A percentile compares a stretch with the other conserved stretches of the same genome.
These are phyloP conservation scores for Alternaria panax DNA, from an alignment of 2,329 filamentous ascomycete genomes.

Conservation along the genomic window DNA sequence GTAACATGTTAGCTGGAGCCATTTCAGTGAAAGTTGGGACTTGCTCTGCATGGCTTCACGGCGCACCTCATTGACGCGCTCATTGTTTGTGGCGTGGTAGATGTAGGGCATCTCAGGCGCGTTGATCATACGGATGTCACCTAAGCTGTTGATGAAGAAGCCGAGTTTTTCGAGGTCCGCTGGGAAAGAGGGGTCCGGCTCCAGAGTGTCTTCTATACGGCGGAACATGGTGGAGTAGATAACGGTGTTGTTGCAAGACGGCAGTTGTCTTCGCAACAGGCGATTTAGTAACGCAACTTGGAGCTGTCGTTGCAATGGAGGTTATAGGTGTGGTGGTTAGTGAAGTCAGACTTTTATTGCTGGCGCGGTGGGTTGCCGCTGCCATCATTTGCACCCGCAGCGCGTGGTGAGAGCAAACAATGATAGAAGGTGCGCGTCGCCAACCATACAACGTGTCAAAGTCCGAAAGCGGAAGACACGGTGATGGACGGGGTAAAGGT, in stretches of 20 bases:
- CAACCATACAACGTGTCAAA: too few species aligned
- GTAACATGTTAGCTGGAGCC: constrained; percentile 13
- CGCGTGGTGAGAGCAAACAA: constrained; percentile 25
- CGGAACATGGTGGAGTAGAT: constrained; percentile 71
- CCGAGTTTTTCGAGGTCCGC: constrained; percentile 73
- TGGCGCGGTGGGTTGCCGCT: constrained; percentile 4
- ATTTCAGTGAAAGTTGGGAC: neutral
- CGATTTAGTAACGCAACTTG: neutral
- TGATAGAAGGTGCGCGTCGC: too few species aligned
- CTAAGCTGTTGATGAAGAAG: constrained; percentile 78
- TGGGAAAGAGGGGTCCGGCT: constrained; percentile 70
- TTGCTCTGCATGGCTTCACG: constrained; percentile 73
- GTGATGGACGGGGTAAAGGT: neutral
- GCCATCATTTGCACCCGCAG: constrained; percentile 19
- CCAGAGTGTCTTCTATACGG: constrained; percentile 71
- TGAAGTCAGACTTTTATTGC: neutral
- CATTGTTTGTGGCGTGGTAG: constrained; percentile 75
- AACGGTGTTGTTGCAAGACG: neutral
- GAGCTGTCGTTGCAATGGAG: neutral
- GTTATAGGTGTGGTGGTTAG: constrained; percentile 6
- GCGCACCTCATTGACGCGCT: constrained; percentile 79
- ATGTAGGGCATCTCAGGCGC: constrained; percentile 75
- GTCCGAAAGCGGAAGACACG: constrained; percentile 4
- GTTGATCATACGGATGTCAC: constrained; percentile 75
- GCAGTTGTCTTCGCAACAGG: neutral